Conservation (phyloP, 129 eudicot species). For the Pulicaria dysenterica region DNA sequence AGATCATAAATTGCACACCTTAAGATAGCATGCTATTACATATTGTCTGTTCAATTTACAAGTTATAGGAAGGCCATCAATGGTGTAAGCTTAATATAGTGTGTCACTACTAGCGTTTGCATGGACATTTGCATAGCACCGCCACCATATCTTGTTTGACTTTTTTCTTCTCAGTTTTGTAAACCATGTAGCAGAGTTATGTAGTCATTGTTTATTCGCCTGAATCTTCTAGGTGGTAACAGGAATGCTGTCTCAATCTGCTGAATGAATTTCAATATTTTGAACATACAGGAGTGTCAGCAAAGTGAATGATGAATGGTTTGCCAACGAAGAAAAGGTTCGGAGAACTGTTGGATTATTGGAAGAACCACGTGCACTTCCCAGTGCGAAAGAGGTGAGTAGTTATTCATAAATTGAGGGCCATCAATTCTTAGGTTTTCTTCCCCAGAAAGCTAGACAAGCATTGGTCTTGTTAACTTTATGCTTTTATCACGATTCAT, state of each 20-base stretch:
- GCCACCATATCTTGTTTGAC: conserved; percentile 5
- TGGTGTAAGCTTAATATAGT: no score
- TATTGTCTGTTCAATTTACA: not conserved
- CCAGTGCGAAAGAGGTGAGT: conserved; percentile 64
- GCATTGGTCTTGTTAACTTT: not conserved
- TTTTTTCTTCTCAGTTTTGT: conserved; percentile 11
- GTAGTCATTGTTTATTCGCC: conserved; percentile 21
- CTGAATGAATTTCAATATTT: conserved; percentile 23
- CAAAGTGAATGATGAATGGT: conserved; percentile 98
- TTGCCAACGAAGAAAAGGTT: conserved; percentile 92
- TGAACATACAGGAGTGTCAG: conserved; percentile 83
- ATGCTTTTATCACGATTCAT: conserved; percentile 20
- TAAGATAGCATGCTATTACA: conserved; percentile 4
- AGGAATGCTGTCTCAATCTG: conserved; percentile 22
- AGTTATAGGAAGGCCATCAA: not conserved
- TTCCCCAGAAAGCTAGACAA: not conserved
- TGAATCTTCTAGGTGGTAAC: conserved; percentile 34
- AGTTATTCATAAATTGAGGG: conserved; percentile 12
- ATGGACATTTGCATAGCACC: not conserved
- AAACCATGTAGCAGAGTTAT: conserved; percentile 25
- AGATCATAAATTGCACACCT: not conserved
- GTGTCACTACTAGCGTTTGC: no score
- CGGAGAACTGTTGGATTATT: conserved; percentile 79
- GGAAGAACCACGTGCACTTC: conserved; percentile 55
- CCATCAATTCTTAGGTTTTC: not conserved